A percentile compares a stretch with the other conserved stretches of the same genome.
phyloP scores from a whole-genome alignment of 805 yeast species.

The Starmerella lactis-condensi region DNA sequence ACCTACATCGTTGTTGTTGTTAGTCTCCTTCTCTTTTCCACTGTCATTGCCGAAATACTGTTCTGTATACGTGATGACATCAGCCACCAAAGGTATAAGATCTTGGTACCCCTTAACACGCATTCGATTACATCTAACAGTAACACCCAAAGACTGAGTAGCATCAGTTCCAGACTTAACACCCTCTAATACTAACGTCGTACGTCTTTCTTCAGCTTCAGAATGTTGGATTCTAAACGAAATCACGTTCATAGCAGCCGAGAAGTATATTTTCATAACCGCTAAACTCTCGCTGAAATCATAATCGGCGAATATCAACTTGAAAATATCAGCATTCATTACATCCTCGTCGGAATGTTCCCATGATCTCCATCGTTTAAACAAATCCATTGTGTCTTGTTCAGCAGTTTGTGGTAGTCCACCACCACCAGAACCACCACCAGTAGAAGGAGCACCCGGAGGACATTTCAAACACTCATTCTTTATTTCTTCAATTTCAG shows the following conservation, averaged over 20 bases:
- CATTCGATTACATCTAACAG: slow-evolving; percentile 20
- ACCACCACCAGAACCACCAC: too few relatives aligned
- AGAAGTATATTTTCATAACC: background rate
- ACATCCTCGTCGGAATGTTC: slow-evolving; percentile 29
- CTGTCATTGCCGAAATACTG: background rate
- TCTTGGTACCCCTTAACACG: background rate
- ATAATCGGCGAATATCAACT: slow-evolving; percentile 9
- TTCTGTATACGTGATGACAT: background rate
- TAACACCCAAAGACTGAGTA: slow-evolving; percentile 1
- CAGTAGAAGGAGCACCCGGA: too few relatives aligned
- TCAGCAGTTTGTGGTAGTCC: slow-evolving; percentile 26
- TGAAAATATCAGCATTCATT: slow-evolving; percentile 17
- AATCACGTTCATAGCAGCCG: background rate
- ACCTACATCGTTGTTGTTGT: too few relatives aligned
- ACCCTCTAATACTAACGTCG: too few relatives aligned
- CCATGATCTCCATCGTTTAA: slow-evolving; percentile 80
- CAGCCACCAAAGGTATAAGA: background rate
- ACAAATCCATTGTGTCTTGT: slow-evolving; percentile 16
- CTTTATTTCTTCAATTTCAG: background rate
- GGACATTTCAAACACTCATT: background rate
- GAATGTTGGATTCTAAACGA: background rate
- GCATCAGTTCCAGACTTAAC: too few relatives aligned
- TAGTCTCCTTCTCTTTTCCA: background rate
- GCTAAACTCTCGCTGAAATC: slow-evolving; percentile 8
- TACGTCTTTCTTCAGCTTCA: too few relatives aligned